Evolutionary conservation across 2,329 filamentous ascomycete species (phyloP).

Genomic region (Neonectria sp.): DNA sequence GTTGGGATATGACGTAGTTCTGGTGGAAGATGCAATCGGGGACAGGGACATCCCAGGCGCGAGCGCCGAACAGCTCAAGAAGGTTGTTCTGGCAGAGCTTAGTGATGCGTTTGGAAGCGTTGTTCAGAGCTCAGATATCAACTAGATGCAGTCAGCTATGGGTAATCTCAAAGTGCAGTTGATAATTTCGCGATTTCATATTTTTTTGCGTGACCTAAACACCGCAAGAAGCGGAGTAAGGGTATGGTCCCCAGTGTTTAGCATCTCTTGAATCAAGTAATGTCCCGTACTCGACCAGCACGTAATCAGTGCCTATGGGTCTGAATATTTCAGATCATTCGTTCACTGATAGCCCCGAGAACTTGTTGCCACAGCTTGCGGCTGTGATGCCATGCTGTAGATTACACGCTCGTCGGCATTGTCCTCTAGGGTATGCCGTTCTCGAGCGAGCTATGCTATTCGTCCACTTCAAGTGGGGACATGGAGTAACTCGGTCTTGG

Average conservation of each 20-base stretch:
- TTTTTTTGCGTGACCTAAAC: too few relatives aligned
- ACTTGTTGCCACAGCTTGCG: background rate
- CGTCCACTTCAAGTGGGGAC: background rate
- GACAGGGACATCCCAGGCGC: slow-evolving; percentile 77
- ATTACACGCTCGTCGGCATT: background rate
- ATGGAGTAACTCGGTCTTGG: background rate
- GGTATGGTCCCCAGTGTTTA: too few relatives aligned
- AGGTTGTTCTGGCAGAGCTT: slow-evolving; percentile 70
- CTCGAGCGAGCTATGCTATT: background rate
- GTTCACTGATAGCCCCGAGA: too few relatives aligned
- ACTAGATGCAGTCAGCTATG: slow-evolving; percentile 18
- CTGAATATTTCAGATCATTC: too few relatives aligned
- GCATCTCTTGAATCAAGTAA: too few relatives aligned
- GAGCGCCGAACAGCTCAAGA: slow-evolving; percentile 65
- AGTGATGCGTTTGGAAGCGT: slow-evolving; percentile 76
- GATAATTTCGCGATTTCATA: too few relatives aligned
- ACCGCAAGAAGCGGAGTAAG: too few relatives aligned
- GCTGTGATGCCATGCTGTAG: background rate
- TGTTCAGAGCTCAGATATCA: slow-evolving; percentile 56
- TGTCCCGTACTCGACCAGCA: too few relatives aligned
- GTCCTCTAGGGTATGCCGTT: background rate
- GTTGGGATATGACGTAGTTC: slow-evolving; percentile 74
- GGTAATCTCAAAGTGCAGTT: background rate
- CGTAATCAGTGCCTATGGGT: too few relatives aligned
- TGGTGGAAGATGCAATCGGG: slow-evolving; percentile 75